Conservation (phyloP, 2,329 filamentous ascomycete genomes). For the Xylaria sp. region DNA sequence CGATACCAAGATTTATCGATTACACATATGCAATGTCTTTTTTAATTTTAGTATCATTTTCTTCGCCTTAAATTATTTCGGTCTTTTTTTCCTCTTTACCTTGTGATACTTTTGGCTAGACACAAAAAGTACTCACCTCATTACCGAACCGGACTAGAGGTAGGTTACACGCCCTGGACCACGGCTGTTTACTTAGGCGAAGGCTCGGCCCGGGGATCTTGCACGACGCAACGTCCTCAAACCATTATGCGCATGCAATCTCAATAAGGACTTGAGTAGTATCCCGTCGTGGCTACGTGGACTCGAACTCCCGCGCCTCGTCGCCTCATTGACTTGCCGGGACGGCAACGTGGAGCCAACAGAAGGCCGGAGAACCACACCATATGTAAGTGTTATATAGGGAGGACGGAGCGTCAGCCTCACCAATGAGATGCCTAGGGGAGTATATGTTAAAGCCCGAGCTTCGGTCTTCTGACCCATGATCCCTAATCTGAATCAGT, state of each 20-base stretch:
- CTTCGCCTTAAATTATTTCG: neutral
- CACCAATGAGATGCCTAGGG: neutral
- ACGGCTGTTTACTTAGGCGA: constrained; percentile 1
- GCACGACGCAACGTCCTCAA: neutral
- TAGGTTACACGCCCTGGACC: neutral
- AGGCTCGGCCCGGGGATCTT: neutral
- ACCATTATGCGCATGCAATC: neutral
- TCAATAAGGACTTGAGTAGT: neutral
- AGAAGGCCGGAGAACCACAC: constrained; percentile 4
- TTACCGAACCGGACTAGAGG: neutral
- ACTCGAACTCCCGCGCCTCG: constrained; percentile 6
- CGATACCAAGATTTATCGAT: neutral
- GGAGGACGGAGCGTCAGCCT: constrained; percentile 21
- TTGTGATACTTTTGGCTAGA: neutral
- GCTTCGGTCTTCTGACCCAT: constrained; percentile 4
- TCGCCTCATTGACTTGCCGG: constrained; percentile 19
- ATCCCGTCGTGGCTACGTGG: constrained; percentile 10
- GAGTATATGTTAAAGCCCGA: constrained; percentile 7
- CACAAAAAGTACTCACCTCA: neutral
- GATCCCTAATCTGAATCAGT: constrained; percentile 8
- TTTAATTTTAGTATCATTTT: neutral
- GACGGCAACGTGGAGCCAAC: constrained; percentile 29
- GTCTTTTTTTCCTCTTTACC: neutral
- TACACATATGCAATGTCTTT: neutral
- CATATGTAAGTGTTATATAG: neutral